Evolutionary conservation across 1,284 basidiomycete genomes (phyloP).

Genomic region (Malassezia yamatoensis): DNA sequence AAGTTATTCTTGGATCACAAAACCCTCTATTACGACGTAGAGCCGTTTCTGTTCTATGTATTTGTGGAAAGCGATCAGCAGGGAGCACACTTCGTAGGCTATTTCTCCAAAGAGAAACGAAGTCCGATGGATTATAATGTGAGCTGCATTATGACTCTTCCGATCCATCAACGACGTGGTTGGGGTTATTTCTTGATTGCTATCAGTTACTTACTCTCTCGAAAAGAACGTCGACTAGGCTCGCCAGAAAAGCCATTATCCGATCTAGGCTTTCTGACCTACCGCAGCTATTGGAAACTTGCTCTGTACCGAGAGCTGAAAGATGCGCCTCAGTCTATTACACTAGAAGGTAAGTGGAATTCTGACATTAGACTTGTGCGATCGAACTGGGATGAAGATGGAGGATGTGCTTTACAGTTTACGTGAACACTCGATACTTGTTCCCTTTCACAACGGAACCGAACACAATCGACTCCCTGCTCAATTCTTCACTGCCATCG

Average conservation of each 20-base stretch:
- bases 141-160: slow-evolving; percentile 98
- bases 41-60: slow-evolving; percentile 97
- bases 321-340: slow-evolving; percentile 57
- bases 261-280: slow-evolving; percentile 84
- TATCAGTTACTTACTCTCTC: slow-evolving; percentile 74
- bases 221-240: slow-evolving; percentile 90
- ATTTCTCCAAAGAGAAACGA: slow-evolving; percentile 97
- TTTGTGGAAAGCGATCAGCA: slow-evolving; percentile 81
- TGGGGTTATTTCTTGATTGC: slow-evolving; percentile 89
- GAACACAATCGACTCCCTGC: slow-evolving; percentile 6
- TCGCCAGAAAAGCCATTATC: slow-evolving; percentile 95
- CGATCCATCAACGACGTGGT: slow-evolving; percentile 82
- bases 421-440: slow-evolving; percentile 68
- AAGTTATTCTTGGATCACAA: slow-evolving; percentile 99
- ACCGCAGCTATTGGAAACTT: slow-evolving; percentile 89
- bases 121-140: slow-evolving; percentile 85
- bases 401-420: slow-evolving; percentile 77
- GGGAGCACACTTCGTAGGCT: slow-evolving; percentile 90
- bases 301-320: slow-evolving; percentile 71
- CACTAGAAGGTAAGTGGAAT: slow-evolving; percentile 60
- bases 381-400: slow-evolving; percentile 75
- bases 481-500: neutral
- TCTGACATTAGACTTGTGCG: slow-evolving; percentile 59
- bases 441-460: slow-evolving; percentile 21
- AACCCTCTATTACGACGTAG: slow-evolving; percentile 98